Conservation (phyloP, 345 rosid genomes). For the Erodium maritimum region DNA sequence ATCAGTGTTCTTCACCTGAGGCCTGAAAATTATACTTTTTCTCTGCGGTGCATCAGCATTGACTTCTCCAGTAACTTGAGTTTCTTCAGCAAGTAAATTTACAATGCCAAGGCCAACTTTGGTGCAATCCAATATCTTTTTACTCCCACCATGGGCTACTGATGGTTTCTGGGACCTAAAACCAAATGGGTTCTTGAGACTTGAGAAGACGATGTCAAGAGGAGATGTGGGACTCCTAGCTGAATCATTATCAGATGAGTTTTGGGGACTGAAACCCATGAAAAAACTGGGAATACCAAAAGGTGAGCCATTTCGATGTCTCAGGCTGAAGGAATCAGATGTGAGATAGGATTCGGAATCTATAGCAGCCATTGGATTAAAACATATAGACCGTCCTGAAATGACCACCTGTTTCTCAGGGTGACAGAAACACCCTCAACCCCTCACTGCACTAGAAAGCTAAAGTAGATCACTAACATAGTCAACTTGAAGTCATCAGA, state of each 20-base stretch:
- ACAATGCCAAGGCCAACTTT: conserved; percentile 52
- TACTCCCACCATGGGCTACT: conserved; percentile 12
- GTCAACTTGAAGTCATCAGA: background rate
- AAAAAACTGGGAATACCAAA: conserved; percentile 32
- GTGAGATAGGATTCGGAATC: conserved; percentile 14
- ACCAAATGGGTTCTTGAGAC: conserved; percentile 38
- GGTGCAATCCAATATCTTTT: conserved; percentile 32
- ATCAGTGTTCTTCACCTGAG: conserved; percentile 28
- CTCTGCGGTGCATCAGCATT: conserved; percentile 22
- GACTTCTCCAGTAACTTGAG: conserved; percentile 17
- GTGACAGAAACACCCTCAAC: background rate
- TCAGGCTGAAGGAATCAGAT: conserved; percentile 22
- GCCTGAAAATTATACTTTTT: conserved; percentile 34
- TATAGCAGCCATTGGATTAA: conserved; percentile 23
- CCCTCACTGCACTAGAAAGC: background rate
- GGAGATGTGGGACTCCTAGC: conserved; percentile 52
- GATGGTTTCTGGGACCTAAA: conserved; percentile 27
- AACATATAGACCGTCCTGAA: conserved; percentile 9
- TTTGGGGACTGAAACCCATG: conserved; percentile 21
- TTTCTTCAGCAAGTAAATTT: conserved; percentile 26
- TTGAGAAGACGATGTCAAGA: conserved; percentile 41
- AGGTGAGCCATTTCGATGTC: conserved; percentile 22
- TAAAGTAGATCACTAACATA: background rate
- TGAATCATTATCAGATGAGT: conserved; percentile 25
- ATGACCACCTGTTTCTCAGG: background rate